phyloP scores from a whole-genome alignment of 441 rosid genomes.

The Gossypium davidsonii region DNA sequence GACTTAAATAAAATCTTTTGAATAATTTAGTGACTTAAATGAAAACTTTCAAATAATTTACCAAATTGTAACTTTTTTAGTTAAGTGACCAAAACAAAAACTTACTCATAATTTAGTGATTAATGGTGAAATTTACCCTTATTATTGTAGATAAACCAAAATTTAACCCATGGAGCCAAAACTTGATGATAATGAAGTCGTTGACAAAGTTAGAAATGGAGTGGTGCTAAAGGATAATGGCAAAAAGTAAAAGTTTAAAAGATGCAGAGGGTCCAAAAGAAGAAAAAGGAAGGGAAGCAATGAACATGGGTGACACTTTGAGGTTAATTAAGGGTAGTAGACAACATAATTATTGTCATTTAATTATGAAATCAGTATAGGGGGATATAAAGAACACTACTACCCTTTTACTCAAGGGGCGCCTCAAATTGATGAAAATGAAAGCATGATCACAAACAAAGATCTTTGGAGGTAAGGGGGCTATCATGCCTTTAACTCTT shows the following conservation, averaged over 20 bases:
- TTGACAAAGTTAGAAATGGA: neutral
- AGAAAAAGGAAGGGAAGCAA: neutral
- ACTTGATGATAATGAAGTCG: neutral
- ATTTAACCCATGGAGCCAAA: neutral
- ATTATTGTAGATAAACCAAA: no score
- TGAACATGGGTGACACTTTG: constrained; percentile 12
- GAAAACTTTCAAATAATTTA: no score
- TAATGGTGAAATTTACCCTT: no score
- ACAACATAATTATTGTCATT: constrained; percentile 14
- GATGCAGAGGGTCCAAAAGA: neutral
- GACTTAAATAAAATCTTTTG: no score
- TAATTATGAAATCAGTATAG: constrained; percentile 8
- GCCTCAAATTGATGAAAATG: neutral
- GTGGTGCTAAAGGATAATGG: neutral
- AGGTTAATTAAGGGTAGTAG: constrained; percentile 4
- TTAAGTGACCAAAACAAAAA: no score
- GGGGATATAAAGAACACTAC: constrained; percentile 14
- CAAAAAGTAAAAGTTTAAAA: neutral
- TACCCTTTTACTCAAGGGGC: constrained; percentile 22
- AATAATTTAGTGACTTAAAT: no score
- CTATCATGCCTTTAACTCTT: constrained; percentile 9
- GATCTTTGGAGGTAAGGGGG: neutral
- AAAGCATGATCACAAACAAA: neutral
- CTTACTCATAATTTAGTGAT: no score
- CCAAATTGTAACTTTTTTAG: no score